Evolutionary conservation across 208 protist species (phyloP), one percentile per base, ranked within the genome.

Genomic region (Crithidia expoeki): DNA sequence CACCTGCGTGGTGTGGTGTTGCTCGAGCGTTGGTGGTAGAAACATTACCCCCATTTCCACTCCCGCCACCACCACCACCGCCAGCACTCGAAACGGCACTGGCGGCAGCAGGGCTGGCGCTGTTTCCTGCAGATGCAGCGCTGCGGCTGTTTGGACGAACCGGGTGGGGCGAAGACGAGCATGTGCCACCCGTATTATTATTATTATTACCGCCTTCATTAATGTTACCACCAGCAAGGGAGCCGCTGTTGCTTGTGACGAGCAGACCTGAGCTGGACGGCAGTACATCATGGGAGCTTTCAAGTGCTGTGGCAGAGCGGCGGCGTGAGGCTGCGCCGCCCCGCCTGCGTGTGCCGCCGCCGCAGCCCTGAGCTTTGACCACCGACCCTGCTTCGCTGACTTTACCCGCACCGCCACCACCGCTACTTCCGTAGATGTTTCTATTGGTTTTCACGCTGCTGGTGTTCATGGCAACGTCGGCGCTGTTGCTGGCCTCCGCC

Each of bases 211-310:
- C 34, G 40, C 46, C 33, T 34, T 36, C 36, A 30, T 33, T 21
- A n/a, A 11, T 44, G 51, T 4, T 49, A 17, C 19, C 55, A 36
- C n/a, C 47, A 21, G 61, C 49, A 2, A 50, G 61, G 9, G 63
- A 68, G 14, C 12, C 58, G 44, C 47, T 75, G 60, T 69, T 76
- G 68, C 62, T 79, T 16, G 53, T 64, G 7, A 47, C 47, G 10
- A 71, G n/a, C 16, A 76, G 63, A 17, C 34, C 47, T 1, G 47
- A 21, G 28, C 28, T 72, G 56, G 42, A 51, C n/a, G 52, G 50
- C 19, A 76, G 33, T 19, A 60, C 46, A 50, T 81, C 66, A 19
- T 72, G 59, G 12, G 70, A 73, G 55, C 44, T 62, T 23, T 66
- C 59, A 28, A 67, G 9, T 14, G 21, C 42, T 0, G 36, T 62